Percentiles rank a stretch among this genome's conserved stretches.
Evolutionary conservation across 352 stramenopile genomes (phyloP).

Genomic region (Pythium rhizo-oryzae): DNA sequence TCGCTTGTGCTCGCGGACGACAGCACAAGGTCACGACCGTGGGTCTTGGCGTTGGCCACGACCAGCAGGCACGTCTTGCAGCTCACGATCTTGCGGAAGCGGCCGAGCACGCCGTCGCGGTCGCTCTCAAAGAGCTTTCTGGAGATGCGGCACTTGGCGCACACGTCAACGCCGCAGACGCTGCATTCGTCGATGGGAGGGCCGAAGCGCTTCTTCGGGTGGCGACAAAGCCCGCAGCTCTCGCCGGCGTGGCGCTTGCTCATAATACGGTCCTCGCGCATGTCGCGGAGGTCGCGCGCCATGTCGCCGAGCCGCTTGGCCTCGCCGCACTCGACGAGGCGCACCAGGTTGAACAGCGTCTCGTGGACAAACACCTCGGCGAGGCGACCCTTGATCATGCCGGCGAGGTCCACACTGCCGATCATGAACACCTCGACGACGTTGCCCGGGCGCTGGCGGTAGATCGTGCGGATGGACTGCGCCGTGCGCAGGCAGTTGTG

Average conservation of each 20-base stretch:
- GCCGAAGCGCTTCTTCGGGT: conserved; percentile 39
- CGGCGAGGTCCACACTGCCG: conserved; percentile 20
- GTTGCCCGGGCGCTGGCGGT: conserved; percentile 22
- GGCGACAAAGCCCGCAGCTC: conserved; percentile 39
- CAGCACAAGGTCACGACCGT: conserved; percentile 2
- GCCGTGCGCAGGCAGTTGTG: conserved; percentile 33
- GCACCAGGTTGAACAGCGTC: conserved; percentile 26
- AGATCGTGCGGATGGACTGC: conserved; percentile 33
- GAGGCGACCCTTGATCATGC: conserved; percentile 12
- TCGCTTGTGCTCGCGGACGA: neutral
- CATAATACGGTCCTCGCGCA: conserved; percentile 12
- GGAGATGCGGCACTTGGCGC: conserved; percentile 35
- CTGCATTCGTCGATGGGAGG: conserved; percentile 34
- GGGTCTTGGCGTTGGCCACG: conserved; percentile 14
- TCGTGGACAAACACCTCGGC: conserved; percentile 21
- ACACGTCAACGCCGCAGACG: conserved; percentile 35
- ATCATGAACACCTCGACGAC: conserved; percentile 31
- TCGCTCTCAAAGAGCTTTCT: conserved; percentile 37
- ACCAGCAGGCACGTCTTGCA: conserved; percentile 31
- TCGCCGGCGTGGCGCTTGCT: neutral
- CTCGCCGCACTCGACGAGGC: conserved; percentile 29
- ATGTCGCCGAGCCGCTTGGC: conserved; percentile 29
- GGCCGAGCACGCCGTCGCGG: conserved; percentile 26
- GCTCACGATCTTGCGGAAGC: conserved; percentile 22
- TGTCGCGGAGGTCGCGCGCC: neutral